These are phyloP conservation scores for Manihot esculenta DNA, from an alignment of 441 rosid genomes.

Conservation along the genomic window DNA sequence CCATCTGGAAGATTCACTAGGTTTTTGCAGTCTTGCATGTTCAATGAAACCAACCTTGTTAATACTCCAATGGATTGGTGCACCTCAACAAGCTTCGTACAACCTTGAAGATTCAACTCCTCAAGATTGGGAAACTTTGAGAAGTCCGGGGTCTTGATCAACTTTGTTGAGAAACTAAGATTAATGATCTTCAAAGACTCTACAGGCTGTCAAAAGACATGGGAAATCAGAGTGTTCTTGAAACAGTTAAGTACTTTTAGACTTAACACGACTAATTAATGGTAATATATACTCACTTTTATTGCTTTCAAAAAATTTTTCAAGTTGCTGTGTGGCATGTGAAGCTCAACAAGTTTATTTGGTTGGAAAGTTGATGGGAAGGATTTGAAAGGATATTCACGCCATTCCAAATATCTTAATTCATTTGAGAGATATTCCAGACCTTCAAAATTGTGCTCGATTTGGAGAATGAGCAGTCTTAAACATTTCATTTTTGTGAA, in stretches of 20 bases:
- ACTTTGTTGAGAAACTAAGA: slow-evolving; percentile 19
- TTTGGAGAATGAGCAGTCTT: neutral
- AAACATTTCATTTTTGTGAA: neutral
- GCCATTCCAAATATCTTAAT: slow-evolving; percentile 24
- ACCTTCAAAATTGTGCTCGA: neutral
- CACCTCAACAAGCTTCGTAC: slow-evolving; percentile 1
- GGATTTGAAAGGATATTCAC: slow-evolving; percentile 20
- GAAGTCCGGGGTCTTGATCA: slow-evolving; percentile 20
- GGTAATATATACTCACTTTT: neutral
- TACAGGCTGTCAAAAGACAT: slow-evolving; percentile 5
- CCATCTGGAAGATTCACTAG: neutral
- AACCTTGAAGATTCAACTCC: slow-evolving; percentile 24
- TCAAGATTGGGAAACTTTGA: slow-evolving; percentile 20
- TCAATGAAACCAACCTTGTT: slow-evolving; percentile 8
- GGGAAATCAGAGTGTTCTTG: slow-evolving; percentile 11
- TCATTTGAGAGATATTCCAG: neutral
- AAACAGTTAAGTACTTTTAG: no score
- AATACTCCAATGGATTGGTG: slow-evolving; percentile 15
- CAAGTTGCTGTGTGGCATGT: slow-evolving; percentile 21
- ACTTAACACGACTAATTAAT: no score
- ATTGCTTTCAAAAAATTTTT: slow-evolving; percentile 18
- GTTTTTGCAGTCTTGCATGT: neutral
- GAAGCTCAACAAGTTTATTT: slow-evolving; percentile 22
- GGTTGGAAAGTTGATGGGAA: slow-evolving; percentile 24
- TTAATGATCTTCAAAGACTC: slow-evolving; percentile 27